These are phyloP conservation scores for Pseudozyma sp. DNA, from an alignment of 1,284 basidiomycete species.

Conservation along the genomic window DNA sequence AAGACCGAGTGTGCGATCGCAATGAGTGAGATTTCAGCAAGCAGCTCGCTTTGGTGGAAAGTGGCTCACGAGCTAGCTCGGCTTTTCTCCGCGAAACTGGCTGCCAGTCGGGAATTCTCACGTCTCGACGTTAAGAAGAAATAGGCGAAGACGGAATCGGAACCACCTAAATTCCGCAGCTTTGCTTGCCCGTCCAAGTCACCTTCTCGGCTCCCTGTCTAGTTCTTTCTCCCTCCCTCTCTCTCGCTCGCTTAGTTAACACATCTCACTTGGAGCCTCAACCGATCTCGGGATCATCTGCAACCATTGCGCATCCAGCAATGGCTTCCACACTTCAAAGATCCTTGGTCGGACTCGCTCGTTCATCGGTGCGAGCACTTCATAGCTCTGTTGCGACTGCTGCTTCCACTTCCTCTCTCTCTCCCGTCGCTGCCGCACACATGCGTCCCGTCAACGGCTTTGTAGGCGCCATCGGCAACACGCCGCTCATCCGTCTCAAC, in stretches of 20 bases:
- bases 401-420: conserved; percentile 30
- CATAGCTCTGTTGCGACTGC: conserved; percentile 20
- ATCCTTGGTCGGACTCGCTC: conserved; percentile 25
- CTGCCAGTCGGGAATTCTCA: too few species aligned
- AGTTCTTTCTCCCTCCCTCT: neutral
- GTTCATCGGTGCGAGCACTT: conserved; percentile 33
- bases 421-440: conserved; percentile 56
- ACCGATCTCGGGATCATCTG: neutral
- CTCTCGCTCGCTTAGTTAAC: conserved; percentile 2
- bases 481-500: conserved; percentile 77
- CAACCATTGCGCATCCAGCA: neutral
- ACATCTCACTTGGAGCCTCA: neutral
- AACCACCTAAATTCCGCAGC: too few species aligned
- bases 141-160: too few species aligned
- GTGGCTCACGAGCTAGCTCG: neutral
- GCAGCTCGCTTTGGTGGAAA: neutral
- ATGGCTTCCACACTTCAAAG: conserved; percentile 31
- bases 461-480: conserved; percentile 90
- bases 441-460: conserved; percentile 76
- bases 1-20: too few species aligned
- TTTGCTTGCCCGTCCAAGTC: too few species aligned
- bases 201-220: too few species aligned
- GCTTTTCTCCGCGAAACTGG: too few species aligned
- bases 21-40: too few species aligned
- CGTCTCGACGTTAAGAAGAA: too few species aligned